Evolutionary conservation across 2,329 filamentous ascomycete genomes (phyloP), one percentile per base, ranked within the genome.

Genomic region (Teratosphaeria epicoccoides): DNA sequence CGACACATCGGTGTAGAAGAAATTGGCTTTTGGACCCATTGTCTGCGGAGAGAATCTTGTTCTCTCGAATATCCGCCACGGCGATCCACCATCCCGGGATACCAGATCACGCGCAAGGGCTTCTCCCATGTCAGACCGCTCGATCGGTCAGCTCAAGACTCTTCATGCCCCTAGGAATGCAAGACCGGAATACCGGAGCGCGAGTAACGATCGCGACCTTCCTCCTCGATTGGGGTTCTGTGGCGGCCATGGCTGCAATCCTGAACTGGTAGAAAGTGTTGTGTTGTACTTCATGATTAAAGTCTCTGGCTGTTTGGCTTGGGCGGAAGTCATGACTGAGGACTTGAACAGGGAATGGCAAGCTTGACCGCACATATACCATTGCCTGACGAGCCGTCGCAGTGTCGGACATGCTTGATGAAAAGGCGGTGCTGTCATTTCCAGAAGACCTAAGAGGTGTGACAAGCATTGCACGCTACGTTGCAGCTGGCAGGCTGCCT

Each of bases 61-160:
- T 53, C 20, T 44, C 40, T 23, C 45, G 43, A 20, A 57, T 17
- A 40, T 54, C 55, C 14, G 54, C 54, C 56, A 58, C 55, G 2
- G 56, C 56, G n/a, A 56, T 52, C 20, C 44, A 48, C 54, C 54
- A 56, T 45, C 47, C 50, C 22, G 43, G 14, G 17, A 24, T 23
- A 55, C 52, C 24, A 56, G 54, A 28, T 50, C 49, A 6, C 52
- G 54, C 33, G 49, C 37, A 10, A 58, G 50, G 24, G 52, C 56
- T 46, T 56, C 54, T 33, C 55, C 54, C 52, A 58, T 56, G 52
- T 52, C 55, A 22, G 55, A 55, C 53, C 55, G 46, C 2, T 37
- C 14, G 4, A 25, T 11, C 14, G 28, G 44, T 52, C 29, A 50
- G 50, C 12, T 50, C 14, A 6, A 23, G 14, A 46, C 11, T 12